Evolutionary conservation across 1,284 basidiomycete species (phyloP).

Genomic region (Ceratobasidium sp.): DNA sequence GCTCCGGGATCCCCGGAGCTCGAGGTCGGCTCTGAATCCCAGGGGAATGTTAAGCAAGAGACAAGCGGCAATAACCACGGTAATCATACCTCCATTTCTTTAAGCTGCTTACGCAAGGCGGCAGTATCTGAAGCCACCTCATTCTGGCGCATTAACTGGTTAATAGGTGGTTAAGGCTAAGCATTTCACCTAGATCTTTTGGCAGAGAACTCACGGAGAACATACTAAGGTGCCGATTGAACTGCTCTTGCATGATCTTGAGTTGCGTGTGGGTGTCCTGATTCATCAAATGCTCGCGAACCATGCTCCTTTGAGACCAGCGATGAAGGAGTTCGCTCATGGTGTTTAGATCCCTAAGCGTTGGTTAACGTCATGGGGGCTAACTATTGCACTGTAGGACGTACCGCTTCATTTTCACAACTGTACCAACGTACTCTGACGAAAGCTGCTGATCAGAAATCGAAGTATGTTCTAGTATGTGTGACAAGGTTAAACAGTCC

Average conservation of each 20-base stretch:
- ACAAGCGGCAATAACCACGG: not conserved
- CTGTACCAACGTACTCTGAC: not conserved
- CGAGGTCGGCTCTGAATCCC: constrained; percentile 1
- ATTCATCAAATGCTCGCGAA: not conserved
- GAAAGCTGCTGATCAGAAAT: not conserved
- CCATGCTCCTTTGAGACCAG: not conserved
- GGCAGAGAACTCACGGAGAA: not conserved
- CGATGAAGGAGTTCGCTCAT: not conserved
- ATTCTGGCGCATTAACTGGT: no score
- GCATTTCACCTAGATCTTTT: not conserved
- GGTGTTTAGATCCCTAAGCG: no score
- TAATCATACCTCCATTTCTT: constrained; percentile 4
- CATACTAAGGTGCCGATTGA: not conserved
- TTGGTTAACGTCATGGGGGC: not conserved
- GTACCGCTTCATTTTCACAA: constrained; percentile 8
- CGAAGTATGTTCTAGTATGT: not conserved
- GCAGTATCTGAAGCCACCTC: not conserved
- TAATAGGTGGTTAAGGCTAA: not conserved
- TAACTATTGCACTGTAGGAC: not conserved
- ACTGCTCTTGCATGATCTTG: not conserved
- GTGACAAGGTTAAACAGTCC: not conserved
- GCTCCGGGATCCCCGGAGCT: not conserved
- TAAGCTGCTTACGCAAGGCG: not conserved
- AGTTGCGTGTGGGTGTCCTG: constrained; percentile 7
- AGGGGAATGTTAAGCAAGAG: not conserved